Percentiles rank a stretch among this genome's conserved stretches.
Evolutionary conservation across 192 early-diverging fungal species (phyloP).

Genomic region (Mortierella claussenii): DNA sequence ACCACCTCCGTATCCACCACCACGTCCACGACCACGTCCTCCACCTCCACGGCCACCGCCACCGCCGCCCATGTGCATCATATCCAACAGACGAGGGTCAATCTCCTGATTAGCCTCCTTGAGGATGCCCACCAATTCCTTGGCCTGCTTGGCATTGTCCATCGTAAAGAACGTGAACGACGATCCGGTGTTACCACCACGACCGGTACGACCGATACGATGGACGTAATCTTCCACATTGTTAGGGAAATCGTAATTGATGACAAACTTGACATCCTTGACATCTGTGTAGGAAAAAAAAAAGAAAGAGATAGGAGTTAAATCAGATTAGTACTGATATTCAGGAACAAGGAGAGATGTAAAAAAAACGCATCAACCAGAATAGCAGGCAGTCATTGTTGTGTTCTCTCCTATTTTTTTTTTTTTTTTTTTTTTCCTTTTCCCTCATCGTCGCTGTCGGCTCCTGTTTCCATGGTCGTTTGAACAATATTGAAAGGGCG

Average conservation of each 20-base stretch:
- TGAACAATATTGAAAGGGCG: no score
- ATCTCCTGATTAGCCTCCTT: constrained; percentile 91
- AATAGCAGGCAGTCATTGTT: no score
- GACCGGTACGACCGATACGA: constrained; percentile 97
- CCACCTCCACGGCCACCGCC: constrained; percentile 47
- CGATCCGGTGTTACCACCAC: constrained; percentile 91
- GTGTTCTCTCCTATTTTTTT: no score
- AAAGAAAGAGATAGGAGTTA: no score
- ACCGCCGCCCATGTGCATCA: constrained; percentile 61
- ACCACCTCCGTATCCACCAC: constrained; percentile 51
- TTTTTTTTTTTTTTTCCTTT: no score
- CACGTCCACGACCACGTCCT: constrained; percentile 38
- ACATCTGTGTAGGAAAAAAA: constrained; percentile 67
- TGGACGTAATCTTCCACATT: constrained; percentile 92
- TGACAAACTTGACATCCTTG: constrained; percentile 96
- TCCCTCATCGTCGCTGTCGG: no score
- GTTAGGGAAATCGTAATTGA: constrained; percentile 96
- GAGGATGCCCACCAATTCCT: constrained; percentile 88
- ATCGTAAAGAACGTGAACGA: constrained; percentile 94
- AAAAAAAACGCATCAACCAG: background rate
- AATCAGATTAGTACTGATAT: no score
- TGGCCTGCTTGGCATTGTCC: constrained; percentile 85
- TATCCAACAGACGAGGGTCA: constrained; percentile 80
- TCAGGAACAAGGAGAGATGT: background rate
- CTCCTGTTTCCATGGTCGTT: no score